Percentiles rank a stretch among this genome's conserved stretches.
phyloP scores from a whole-genome alignment of 306 rosid genomes.

The Erythrophleum fordii region DNA sequence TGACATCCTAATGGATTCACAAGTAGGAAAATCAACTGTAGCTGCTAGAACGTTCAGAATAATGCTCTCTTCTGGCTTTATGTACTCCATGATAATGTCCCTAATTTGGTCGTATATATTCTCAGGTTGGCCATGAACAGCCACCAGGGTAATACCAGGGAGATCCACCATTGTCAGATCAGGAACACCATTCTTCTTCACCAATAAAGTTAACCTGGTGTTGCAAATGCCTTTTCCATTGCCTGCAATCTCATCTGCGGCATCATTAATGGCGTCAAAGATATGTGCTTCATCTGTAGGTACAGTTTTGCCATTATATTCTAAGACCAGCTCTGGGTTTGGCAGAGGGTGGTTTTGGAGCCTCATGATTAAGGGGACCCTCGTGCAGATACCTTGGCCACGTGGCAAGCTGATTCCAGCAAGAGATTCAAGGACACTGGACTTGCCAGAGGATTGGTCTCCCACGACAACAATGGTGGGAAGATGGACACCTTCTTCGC shows the following conservation, averaged over 20 bases:
- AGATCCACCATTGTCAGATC: slow-evolving; percentile 51
- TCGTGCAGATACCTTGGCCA: slow-evolving; percentile 51
- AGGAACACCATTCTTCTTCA: slow-evolving; percentile 46
- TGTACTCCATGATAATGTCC: slow-evolving; percentile 46
- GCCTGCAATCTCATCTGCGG: slow-evolving; percentile 48
- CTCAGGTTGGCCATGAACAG: slow-evolving; percentile 51
- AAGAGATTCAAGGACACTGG: slow-evolving; percentile 51
- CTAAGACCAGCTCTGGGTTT: slow-evolving; percentile 30
- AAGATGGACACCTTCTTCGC: slow-evolving; percentile 47
- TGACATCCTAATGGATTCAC: slow-evolving; percentile 55
- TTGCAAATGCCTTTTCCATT: slow-evolving; percentile 38
- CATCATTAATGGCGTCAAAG: slow-evolving; percentile 29
- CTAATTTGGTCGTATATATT: slow-evolving; percentile 47
- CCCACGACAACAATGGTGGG: slow-evolving; percentile 52
- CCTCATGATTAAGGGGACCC: slow-evolving; percentile 48
- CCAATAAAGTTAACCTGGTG: slow-evolving; percentile 35
- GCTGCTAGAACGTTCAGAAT: slow-evolving; percentile 51
- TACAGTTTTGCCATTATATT: not conserved
- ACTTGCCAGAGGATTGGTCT: slow-evolving; percentile 49
- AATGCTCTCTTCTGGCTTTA: slow-evolving; percentile 48
- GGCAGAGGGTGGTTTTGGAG: slow-evolving; percentile 31
- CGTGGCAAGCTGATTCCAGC: slow-evolving; percentile 51
- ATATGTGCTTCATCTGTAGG: slow-evolving; percentile 27
- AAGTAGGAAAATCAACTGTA: slow-evolving; percentile 50
- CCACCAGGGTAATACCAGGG: slow-evolving; percentile 47